These are phyloP conservation scores for Nitzschia sp. DNA, from an alignment of 108 stramenopile species.

Conservation along the genomic window DNA sequence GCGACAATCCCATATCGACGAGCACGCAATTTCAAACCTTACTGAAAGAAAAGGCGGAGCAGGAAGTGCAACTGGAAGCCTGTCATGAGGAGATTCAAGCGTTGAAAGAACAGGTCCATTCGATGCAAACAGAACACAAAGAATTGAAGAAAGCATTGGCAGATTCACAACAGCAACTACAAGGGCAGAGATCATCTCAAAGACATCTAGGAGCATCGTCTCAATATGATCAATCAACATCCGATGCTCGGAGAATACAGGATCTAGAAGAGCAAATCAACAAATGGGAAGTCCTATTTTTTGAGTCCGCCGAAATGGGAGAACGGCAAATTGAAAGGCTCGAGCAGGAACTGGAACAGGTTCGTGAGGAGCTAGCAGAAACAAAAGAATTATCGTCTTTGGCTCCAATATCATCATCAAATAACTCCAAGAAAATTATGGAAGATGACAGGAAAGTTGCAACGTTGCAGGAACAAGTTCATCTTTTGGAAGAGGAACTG, in stretches of 20 bases:
- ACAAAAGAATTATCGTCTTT: background rate
- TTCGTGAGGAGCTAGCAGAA: background rate
- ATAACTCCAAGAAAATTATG: background rate
- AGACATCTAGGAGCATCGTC: background rate
- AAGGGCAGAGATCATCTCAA: background rate
- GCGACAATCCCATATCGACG: background rate
- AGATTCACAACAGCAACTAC: background rate
- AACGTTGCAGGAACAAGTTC: slow-evolving; percentile 1
- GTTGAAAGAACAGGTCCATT: slow-evolving; percentile 8
- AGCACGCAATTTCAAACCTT: background rate
- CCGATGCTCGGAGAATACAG: background rate
- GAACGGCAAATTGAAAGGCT: slow-evolving; percentile 8
- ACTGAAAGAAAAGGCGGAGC: background rate
- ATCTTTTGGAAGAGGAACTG: background rate
- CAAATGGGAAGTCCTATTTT: slow-evolving; percentile 15
- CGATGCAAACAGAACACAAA: slow-evolving; percentile 8
- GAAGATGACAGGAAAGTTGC: background rate
- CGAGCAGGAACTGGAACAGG: background rate
- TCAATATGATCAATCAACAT: background rate
- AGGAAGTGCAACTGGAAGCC: background rate
- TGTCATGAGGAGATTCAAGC: slow-evolving; percentile 4
- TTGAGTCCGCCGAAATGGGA: slow-evolving; percentile 13
- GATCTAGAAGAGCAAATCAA: background rate
- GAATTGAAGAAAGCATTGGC: slow-evolving; percentile 1
- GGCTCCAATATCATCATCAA: background rate